phyloP scores from a whole-genome alignment of 2,329 filamentous ascomycete species.

The Penicillium olsonii region DNA sequence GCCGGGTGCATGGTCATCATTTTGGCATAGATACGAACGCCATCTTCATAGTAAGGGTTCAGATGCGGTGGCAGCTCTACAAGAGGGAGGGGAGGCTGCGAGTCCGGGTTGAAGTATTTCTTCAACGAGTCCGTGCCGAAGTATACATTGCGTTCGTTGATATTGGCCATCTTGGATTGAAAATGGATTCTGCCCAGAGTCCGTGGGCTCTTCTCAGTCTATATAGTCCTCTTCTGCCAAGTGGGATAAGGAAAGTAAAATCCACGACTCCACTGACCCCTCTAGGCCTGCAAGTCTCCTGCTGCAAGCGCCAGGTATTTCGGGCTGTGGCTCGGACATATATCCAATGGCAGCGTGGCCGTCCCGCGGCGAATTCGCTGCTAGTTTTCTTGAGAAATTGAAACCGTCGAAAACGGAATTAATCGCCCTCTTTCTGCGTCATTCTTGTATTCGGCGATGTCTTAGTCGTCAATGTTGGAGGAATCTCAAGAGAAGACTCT shows the following conservation, averaged over 20 bases:
- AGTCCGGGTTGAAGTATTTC: constrained; percentile 62
- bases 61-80: constrained; percentile 61
- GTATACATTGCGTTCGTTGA: constrained; percentile 56
- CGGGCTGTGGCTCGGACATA: background rate
- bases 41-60: constrained; percentile 60
- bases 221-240: constrained; percentile 12
- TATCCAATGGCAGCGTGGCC: constrained; percentile 1
- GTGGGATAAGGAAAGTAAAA: constrained; percentile 1
- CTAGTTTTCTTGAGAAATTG: background rate
- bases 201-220: background rate
- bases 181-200: background rate
- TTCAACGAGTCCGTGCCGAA: constrained; percentile 58
- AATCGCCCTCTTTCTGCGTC: background rate
- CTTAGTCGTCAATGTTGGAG: constrained; percentile 4
- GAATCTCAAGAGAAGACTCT: background rate
- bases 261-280: constrained; percentile 5
- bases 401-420: constrained; percentile 14
- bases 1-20: constrained; percentile 67
- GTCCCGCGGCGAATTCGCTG: background rate
- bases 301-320: constrained; percentile 10
- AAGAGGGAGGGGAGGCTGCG: constrained; percentile 59
- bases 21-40: constrained; percentile 65
- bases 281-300: no score
- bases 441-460: constrained; percentile 10
- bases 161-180: constrained; percentile 22